Percentiles rank a stretch among this genome's conserved stretches.
These are phyloP conservation scores for Fragaria nilgerrensis DNA, from an alignment of 306 rosid genomes.

Conservation along the genomic window DNA sequence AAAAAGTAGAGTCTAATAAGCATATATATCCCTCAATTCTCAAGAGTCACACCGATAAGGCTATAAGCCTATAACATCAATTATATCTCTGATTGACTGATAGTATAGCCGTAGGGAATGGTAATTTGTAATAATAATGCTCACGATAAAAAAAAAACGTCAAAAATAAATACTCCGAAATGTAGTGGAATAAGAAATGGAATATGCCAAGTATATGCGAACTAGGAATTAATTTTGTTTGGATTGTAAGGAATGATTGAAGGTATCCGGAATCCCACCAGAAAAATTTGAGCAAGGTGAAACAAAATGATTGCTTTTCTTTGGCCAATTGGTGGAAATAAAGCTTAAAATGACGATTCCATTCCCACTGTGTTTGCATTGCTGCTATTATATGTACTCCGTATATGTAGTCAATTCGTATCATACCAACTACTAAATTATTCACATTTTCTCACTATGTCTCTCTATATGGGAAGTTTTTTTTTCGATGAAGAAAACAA, in stretches of 20 bases:
- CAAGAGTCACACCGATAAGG: too few species aligned
- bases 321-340: neutral
- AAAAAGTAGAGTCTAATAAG: too few species aligned
- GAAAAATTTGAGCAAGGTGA: too few species aligned
- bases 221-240: neutral
- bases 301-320: too few species aligned
- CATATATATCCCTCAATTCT: too few species aligned
- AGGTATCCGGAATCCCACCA: neutral
- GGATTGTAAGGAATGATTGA: neutral
- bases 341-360: neutral
- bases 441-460: too few species aligned
- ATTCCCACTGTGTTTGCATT: neutral
- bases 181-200: neutral
- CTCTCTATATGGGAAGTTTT: too few species aligned
- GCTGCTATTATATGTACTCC: neutral
- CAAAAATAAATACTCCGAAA: neutral
- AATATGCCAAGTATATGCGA: neutral
- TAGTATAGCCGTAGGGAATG: neutral
- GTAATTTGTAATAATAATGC: neutral
- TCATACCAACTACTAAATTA: neutral
- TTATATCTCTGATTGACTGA: neutral
- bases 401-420: too few species aligned
- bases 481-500: too few species aligned
- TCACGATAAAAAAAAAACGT: neutral
- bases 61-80: too few species aligned